These are phyloP conservation scores for Neospora caninum DNA, from an alignment of 169 alveolate genomes.

Conservation along the genomic window DNA sequence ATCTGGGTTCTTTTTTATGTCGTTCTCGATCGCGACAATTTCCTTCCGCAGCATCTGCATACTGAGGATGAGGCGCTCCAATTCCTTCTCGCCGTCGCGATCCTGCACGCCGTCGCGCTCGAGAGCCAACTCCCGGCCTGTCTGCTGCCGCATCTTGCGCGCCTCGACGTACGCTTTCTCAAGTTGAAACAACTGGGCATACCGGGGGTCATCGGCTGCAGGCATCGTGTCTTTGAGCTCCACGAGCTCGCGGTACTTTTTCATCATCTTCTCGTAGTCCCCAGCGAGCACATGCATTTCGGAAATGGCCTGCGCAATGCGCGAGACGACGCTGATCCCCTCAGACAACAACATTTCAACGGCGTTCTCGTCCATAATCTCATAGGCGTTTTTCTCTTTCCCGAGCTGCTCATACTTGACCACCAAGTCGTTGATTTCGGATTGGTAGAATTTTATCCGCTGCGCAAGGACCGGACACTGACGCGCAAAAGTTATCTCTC, in stretches of 20 bases:
- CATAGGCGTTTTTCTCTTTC: neutral
- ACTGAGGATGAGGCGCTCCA: neutral
- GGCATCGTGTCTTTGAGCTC: neutral
- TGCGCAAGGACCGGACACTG: slow-evolving; percentile 41
- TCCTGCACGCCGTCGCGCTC: neutral
- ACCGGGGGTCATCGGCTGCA: slow-evolving; percentile 7
- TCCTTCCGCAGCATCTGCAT: neutral
- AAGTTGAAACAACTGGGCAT: slow-evolving; percentile 16
- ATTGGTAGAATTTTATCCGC: slow-evolving; percentile 34
- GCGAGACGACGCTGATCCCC: neutral
- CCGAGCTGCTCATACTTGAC: slow-evolving; percentile 9
- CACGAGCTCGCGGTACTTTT: slow-evolving; percentile 3
- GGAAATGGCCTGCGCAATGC: neutral
- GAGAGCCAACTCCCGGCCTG: neutral
- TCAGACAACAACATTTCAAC: slow-evolving; percentile 7
- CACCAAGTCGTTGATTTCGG: slow-evolving; percentile 27
- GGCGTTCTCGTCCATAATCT: neutral
- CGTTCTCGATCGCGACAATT: slow-evolving; percentile 30
- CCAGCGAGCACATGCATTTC: slow-evolving; percentile 6
- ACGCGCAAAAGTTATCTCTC: slow-evolving; percentile 38
- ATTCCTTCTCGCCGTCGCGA: neutral
- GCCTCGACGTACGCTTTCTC: neutral
- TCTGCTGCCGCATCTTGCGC: neutral
- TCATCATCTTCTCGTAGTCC: neutral
- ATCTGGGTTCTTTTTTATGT: neutral